Base-by-base conservation (phyloP, 2,329 filamentous ascomycete species). In the Orbilia brochopaga region DNA sequence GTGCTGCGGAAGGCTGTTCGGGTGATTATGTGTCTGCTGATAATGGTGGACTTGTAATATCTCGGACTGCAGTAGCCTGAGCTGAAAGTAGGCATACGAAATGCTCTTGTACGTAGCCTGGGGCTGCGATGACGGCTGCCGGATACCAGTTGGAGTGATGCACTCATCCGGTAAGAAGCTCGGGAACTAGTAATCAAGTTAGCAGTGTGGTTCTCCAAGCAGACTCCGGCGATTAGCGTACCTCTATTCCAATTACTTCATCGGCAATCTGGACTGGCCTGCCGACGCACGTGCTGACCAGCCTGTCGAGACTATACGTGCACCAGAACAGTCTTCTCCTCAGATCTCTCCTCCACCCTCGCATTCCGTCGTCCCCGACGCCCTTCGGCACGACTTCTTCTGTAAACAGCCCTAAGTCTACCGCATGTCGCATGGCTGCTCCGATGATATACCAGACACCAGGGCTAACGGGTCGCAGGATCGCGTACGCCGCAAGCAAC, bases 361-460 rank as follows among this genome's bases (percentile, higher is more conserved):
- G 85, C 54, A 90, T 85, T 19, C 89, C 83, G 79, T 88, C 79
- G 82, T 90, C 83, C 79, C 83, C 75, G 66, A 80, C 76, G 60
- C 75, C 78, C 73, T 76, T 79, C 2, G 65, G 67, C 11, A 76
- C 75, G 0, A 75, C 91, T 75, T 97, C 93, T 79, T 97, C 94
- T 75, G 93, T 92, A 79, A 97, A 92, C 27, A 97, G 82, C 8
- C 94, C 94, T 1, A 97, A 83, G 78, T 97, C 94, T 21, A 97
- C 89, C 5, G 91, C 93, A 58, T 97, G 81, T 40, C 94, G 88
- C 70, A 96, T 89, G 4, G 93, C 93, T 48, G 97, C 92, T 10
- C 94, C 94, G 69, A 95, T 90, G 73, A 97, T 97, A 80, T 97
- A 97, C 93, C 93, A 97, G 50, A 97, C 82, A 13, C 94, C 94